Conservation (phyloP, 805 yeast species). For the Saturnispora galanensis region DNA sequence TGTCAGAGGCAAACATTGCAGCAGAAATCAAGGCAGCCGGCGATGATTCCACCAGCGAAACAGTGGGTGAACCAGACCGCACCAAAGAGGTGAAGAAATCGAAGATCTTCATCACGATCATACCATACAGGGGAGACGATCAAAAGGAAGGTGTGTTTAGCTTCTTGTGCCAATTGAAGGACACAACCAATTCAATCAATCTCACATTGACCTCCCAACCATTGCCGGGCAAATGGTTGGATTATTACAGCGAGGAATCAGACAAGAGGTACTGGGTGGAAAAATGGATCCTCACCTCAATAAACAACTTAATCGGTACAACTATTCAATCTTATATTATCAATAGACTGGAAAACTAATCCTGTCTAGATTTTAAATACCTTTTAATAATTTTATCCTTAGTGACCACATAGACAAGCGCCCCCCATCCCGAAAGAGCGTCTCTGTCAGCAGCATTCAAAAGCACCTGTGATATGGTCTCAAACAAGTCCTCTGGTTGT, state of each 20-base stretch:
- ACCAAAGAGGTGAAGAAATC: constrained; percentile 11
- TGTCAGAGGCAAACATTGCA: constrained; percentile 80
- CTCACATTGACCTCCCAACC: constrained; percentile 77
- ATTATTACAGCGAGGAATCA: constrained; percentile 28
- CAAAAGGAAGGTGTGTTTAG: constrained; percentile 43
- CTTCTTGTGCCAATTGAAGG: constrained; percentile 68
- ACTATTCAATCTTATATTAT: constrained; percentile 87
- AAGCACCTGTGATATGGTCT: constrained; percentile 88
- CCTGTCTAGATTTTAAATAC: constrained; percentile 90
- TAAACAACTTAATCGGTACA: constrained; percentile 72
- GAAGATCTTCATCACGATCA: constrained; percentile 21
- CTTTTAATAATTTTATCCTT: constrained; percentile 87
- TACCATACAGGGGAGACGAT: constrained; percentile 23
- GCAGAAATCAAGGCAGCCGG: constrained; percentile 44
- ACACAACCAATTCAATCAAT: constrained; percentile 66
- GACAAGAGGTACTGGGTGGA: constrained; percentile 79
- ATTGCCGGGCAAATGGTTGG: constrained; percentile 82
- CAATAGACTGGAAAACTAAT: constrained; percentile 75
- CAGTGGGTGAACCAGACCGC: constrained; percentile 10
- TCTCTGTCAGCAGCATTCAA: constrained; percentile 95
- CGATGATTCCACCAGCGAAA: background rate
- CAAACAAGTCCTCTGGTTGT: constrained; percentile 92
- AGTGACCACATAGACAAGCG: constrained; percentile 82
- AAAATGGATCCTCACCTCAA: constrained; percentile 72
- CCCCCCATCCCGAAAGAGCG: constrained; percentile 98